phyloP scores from a whole-genome alignment of 495 filamentous ascomycete species.

The Daldinia decipiens region DNA sequence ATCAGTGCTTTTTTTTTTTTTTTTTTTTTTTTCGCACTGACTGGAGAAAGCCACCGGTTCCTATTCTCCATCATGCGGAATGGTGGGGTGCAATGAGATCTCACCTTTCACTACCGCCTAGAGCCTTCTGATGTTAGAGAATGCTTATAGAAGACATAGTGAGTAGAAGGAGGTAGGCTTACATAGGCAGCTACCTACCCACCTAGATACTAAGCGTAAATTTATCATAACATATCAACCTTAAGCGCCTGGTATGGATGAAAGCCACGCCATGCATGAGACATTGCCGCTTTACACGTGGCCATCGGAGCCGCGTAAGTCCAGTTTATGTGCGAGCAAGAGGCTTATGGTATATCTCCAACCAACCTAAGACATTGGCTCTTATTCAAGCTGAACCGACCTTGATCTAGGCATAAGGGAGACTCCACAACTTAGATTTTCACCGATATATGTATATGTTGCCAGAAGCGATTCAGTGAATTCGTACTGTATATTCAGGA shows the following conservation, averaged over 20 bases:
- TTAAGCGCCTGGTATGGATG: neutral
- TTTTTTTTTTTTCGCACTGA: neutral
- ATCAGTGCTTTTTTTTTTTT: too few species aligned
- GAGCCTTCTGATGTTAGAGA: neutral
- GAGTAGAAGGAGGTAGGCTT: neutral
- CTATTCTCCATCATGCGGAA: neutral
- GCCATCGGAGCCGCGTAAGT: constrained; percentile 11
- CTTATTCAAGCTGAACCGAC: constrained; percentile 13
- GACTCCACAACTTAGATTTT: neutral
- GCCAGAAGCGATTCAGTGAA: neutral
- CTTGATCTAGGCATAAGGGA: neutral
- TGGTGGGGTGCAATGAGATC: neutral
- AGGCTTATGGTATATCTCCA: constrained; percentile 1
- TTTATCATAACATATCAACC: neutral
- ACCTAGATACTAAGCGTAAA: neutral
- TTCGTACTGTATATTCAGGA: neutral
- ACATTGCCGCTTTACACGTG: constrained; percentile 33
- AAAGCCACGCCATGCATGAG: constrained; percentile 5
- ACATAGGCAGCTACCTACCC: neutral
- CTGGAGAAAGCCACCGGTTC: neutral
- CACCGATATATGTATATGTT: neutral
- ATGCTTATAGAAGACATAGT: neutral
- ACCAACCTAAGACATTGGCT: constrained; percentile 5
- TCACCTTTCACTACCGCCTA: neutral
- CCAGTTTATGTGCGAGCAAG: neutral